Base-by-base conservation (phyloP, 768 basidiomycete species). In the Rubroboletus pulcherrimus region DNA sequence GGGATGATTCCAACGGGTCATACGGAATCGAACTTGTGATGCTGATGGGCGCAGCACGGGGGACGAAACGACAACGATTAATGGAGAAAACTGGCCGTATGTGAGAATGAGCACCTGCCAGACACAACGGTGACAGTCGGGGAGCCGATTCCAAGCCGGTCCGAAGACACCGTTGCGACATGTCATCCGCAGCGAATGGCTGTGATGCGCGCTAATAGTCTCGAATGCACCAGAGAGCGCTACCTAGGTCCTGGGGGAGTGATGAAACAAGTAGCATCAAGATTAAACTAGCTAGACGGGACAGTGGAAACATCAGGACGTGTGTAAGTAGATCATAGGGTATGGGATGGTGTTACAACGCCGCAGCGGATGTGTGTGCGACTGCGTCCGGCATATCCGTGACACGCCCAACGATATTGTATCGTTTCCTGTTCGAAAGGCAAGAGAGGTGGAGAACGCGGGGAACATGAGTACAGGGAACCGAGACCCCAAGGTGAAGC, bases 401-500 rank as follows among this genome's bases (percentile, higher is more conserved):
- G 24, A 96, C 87, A 49, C 78, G 81, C 4, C 93, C 92, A 11
- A 96, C 86, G 53, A 97, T 77, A 65, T 89, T 89, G 76, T 98
- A 97, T 33, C 94, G 81, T 79, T 93, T 89, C 57, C 86, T 89
- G 62, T 26, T 8, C 56, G 10, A 52, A 7, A 47, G 30, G 49
- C 37, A 37, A 50, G 31, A 49, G 14, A 5, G 38, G 11, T n/a
- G 14, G 17, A 38, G n/a, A 39, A 5, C 38, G 5, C 19, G 5
- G 2, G 1, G 7, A 1, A 5, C 3, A 35, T 48, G 34, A 35
- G 21, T 3, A 47, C 26, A 12, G 2, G 10, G 4, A 45, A 41
- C 33, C 51, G 26, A 30, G 9, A 17, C 37, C 9, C 11, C 26
- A 5, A 26, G 26, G 26, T 26, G 26, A 26, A 26, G 26, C 21